phyloP scores from a whole-genome alignment of 371 early-diverging fungal species.

The Saksenaea oblongispora region DNA sequence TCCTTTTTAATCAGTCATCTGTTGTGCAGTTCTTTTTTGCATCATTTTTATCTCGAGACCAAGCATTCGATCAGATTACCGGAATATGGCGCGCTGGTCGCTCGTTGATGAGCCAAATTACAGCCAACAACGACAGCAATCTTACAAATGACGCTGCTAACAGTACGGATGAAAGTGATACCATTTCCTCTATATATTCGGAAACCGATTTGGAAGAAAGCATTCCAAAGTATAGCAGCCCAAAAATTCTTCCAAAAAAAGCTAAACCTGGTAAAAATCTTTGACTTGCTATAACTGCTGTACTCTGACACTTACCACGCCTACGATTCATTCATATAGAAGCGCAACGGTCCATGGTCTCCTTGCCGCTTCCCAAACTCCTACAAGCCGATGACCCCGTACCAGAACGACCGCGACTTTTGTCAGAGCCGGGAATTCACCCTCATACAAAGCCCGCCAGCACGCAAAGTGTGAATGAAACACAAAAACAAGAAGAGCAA shows the following conservation, averaged over 20 bases:
- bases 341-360: too few species aligned
- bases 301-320: too few species aligned
- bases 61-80: conserved; percentile 60
- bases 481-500: not conserved
- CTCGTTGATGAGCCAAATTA: not conserved
- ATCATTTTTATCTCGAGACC: conserved; percentile 73
- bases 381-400: too few species aligned
- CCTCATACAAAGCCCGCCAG: not conserved
- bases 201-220: not conserved
- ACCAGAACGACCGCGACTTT: not conserved
- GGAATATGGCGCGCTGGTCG: conserved; percentile 54
- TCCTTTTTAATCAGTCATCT: not conserved
- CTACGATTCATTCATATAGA: too few species aligned
- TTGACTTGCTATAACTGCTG: not conserved
- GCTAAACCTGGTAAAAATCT: not conserved
- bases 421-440: not conserved
- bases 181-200: not conserved
- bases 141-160: not conserved
- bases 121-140: not conserved
- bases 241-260: not conserved
- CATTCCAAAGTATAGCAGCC: not conserved
- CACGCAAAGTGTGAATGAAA: not conserved
- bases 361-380: too few species aligned
- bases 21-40: conserved; percentile 59
- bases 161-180: not conserved